Evolutionary conservation across 176 grass and related monocot genomes (phyloP).

Genomic region (Oryza glaberrima): DNA sequence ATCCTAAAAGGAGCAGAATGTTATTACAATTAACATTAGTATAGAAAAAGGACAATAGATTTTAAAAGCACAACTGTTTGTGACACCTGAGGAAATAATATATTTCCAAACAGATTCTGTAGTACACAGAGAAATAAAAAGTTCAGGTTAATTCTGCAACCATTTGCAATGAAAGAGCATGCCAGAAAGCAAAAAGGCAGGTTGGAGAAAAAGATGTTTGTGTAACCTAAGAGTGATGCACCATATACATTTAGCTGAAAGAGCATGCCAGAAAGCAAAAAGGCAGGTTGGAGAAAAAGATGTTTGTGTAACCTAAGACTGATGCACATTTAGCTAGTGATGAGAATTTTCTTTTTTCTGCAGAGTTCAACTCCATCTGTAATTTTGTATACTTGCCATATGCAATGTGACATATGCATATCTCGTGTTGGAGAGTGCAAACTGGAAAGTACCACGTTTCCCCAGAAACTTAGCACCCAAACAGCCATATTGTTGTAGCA

Average conservation of each 20-base stretch:
- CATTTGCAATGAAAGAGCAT: neutral
- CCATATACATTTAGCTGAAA: neutral
- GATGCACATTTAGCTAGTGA: neutral
- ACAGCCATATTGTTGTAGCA: neutral
- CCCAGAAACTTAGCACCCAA: conserved; percentile 20
- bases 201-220: neutral
- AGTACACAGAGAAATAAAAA: conserved; percentile 1
- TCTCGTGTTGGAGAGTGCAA: neutral
- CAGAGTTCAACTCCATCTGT: neutral
- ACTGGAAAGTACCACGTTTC: neutral
- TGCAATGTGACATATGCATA: neutral
- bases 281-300: neutral
- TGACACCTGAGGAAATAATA: neutral
- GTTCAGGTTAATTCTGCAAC: neutral
- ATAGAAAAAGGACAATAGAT: neutral
- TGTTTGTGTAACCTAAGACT: neutral
- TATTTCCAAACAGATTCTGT: neutral
- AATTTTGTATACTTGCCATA: neutral
- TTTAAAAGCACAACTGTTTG: neutral
- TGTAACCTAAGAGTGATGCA: neutral
- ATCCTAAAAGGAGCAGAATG: conserved; percentile 56
- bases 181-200: conserved; percentile 17
- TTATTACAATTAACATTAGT: conserved; percentile 23
- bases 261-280: conserved; percentile 7
- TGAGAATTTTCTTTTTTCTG: neutral